Base-by-base conservation (phyloP, 768 basidiomycete species). In the Panellus pusillus region DNA sequence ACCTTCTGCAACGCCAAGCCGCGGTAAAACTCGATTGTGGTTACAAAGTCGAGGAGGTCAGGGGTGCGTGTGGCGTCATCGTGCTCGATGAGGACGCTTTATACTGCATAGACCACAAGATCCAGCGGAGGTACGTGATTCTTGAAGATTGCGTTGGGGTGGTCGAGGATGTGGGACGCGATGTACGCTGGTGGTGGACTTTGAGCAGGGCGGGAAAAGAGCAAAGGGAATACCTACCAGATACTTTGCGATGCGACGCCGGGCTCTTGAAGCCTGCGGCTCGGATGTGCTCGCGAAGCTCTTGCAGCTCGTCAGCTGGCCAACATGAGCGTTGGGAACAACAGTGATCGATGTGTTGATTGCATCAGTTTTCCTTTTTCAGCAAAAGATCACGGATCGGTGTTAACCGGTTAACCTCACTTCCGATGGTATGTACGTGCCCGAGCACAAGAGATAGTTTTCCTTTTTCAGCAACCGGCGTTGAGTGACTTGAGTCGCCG, bases 21-120 rank as follows among this genome's bases (percentile, higher is more conserved):
- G 18, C 59, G 51, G 24, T 46, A 60, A 18, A 56, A 60, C 41
- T 60, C 59, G 40, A 56, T 29, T n/a, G 54, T 60, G 14, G 59
- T 56, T 12, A 42, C 51, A 12, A 60, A 51, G 24, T 60, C 59
- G 4, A 60, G 43, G n/a, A 60, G 14, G 45, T 56, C 59, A 9
- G 59, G 54, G 40, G 53, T 54, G 19, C 24, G 17, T 15, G 9
- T 19, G 11, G 7, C 42, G 19, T 27, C 42, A 14, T 6, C 50
- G 9, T 37, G 20, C 18, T 37, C 9, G 3, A 39, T 24, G 17
- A 54, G 50, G 15, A 51, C 39, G 5, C 15, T 14, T 15, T 46
- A 42, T 14, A 56, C 39, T 5, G 58, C 58, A 32, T 40, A 54
- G 17, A 56, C 18, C 4, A 60, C 42, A 47, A 60, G 53, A 36